Conservation (phyloP, 768 basidiomycete genomes). For the Brasilioporus rufonigricans region DNA sequence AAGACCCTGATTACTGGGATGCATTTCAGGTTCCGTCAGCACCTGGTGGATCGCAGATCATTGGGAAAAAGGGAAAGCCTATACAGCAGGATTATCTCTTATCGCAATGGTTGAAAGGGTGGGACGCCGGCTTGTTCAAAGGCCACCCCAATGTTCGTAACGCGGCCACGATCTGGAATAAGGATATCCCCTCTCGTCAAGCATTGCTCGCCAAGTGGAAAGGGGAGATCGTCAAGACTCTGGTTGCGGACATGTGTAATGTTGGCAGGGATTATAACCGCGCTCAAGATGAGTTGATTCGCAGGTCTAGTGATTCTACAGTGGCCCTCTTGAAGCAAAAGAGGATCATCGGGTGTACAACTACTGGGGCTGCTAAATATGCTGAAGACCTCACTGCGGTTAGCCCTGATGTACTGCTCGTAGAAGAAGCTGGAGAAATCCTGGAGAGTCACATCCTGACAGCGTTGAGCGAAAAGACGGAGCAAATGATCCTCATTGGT, state of each 20-base stretch:
- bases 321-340: constrained; percentile 41
- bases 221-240: constrained; percentile 33
- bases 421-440: constrained; percentile 76
- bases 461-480: constrained; percentile 45
- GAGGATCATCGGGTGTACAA: constrained; percentile 67
- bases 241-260: constrained; percentile 34
- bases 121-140: constrained; percentile 43
- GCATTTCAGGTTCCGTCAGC: constrained; percentile 46
- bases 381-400: constrained; percentile 43
- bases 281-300: constrained; percentile 34
- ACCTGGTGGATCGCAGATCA: constrained; percentile 41
- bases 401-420: constrained; percentile 52
- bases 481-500: constrained; percentile 65
- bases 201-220: constrained; percentile 35
- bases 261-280: constrained; percentile 41
- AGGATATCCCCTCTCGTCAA: constrained; percentile 31
- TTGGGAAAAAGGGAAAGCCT: constrained; percentile 40
- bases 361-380: constrained; percentile 69
- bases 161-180: constrained; percentile 37
- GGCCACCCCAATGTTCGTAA: constrained; percentile 21
- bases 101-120: constrained; percentile 44
- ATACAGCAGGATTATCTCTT: constrained; percentile 43
- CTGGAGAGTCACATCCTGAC: constrained; percentile 67
- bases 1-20: constrained; percentile 41
- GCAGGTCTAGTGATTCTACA: constrained; percentile 36